These are phyloP conservation scores for Aureobasidium zeae DNA, from an alignment of 2,329 filamentous ascomycete species.

Conservation along the genomic window DNA sequence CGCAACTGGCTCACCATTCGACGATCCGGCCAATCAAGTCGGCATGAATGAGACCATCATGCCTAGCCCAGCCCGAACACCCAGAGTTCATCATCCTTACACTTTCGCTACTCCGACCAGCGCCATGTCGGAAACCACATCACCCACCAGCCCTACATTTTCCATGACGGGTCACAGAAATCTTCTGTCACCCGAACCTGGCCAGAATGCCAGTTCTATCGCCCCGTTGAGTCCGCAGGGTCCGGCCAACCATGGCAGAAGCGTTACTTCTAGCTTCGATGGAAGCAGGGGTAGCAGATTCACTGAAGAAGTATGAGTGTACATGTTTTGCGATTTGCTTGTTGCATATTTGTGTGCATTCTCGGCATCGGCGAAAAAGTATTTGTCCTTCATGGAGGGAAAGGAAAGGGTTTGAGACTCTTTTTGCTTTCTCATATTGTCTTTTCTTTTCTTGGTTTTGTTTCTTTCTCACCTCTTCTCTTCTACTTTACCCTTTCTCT, in stretches of 20 bases:
- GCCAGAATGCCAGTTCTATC: constrained; percentile 9
- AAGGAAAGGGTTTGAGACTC: constrained; percentile 3
- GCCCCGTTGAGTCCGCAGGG: constrained; percentile 16
- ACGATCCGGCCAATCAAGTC: constrained; percentile 15
- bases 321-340: not conserved
- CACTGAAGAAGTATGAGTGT: constrained; percentile 23
- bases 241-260: constrained; percentile 17
- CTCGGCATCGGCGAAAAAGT: too few relatives aligned
- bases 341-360: too few relatives aligned
- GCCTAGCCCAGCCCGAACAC: constrained; percentile 27
- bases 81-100: constrained; percentile 27
- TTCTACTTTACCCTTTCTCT: not conserved
- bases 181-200: constrained; percentile 4
- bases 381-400: constrained; percentile 1
- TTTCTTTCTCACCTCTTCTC: not conserved
- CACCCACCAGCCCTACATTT: constrained; percentile 18
- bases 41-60: constrained; percentile 21
- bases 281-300: constrained; percentile 22
- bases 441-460: not conserved
- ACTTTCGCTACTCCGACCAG: constrained; percentile 19
- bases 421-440: constrained; percentile 6
- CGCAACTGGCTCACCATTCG: constrained; percentile 27
- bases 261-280: constrained; percentile 21
- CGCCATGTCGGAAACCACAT: constrained; percentile 15
- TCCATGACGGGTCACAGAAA: constrained; percentile 11